phyloP scores from a whole-genome alignment of 2,329 filamentous ascomycete genomes.

The Aspergillus sp. region DNA sequence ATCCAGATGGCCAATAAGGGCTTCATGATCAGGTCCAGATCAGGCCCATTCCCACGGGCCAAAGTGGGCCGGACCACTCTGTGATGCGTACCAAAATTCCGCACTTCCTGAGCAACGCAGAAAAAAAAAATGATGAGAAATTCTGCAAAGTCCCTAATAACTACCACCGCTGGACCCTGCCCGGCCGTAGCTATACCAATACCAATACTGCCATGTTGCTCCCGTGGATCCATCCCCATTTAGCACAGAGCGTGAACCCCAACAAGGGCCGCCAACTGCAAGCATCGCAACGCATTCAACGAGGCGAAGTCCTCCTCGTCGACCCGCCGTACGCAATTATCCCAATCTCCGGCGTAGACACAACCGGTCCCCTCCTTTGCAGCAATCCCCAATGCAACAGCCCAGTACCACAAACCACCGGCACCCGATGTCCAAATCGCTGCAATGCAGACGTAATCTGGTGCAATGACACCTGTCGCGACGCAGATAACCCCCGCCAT shows the following conservation, averaged over 20 bases:
- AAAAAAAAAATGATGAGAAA: not conserved
- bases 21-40: not conserved
- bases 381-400: conserved; percentile 31
- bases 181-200: not conserved
- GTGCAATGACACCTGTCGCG: conserved; percentile 26
- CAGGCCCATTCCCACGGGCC: not conserved
- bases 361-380: conserved; percentile 24
- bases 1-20: not conserved
- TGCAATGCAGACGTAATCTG: conserved; percentile 30
- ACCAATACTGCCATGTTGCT: not conserved
- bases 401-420: conserved; percentile 3
- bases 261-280: conserved; percentile 34
- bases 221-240: conserved; percentile 30
- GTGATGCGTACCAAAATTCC: not conserved
- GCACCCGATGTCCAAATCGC: conserved; percentile 20
- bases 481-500: conserved; percentile 25
- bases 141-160: not conserved
- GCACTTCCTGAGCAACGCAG: not conserved
- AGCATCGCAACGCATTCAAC: conserved; percentile 22
- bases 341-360: conserved; percentile 16
- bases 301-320: conserved; percentile 28
- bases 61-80: not conserved
- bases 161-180: not conserved
- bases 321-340: conserved; percentile 34
- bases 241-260: conserved; percentile 27